Evolutionary conservation across 2,329 filamentous ascomycete genomes (phyloP).

Genomic region (Cercospora brassicicola): DNA sequence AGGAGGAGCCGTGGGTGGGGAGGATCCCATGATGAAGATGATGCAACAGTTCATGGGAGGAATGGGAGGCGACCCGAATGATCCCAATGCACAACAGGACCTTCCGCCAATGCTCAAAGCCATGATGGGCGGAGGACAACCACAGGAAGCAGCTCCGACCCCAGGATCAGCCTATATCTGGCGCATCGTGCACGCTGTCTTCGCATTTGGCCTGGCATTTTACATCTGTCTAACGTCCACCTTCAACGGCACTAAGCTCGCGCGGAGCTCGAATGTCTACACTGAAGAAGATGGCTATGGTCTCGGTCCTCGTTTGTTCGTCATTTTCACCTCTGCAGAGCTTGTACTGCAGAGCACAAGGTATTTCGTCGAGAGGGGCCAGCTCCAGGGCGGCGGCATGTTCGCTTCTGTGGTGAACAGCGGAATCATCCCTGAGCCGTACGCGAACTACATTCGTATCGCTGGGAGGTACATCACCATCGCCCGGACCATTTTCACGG

Average conservation of each 20-base stretch:
- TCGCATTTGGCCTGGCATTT: slow-evolving; percentile 67
- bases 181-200: slow-evolving; percentile 71
- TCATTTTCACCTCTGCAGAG: slow-evolving; percentile 77
- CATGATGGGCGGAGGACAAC: slow-evolving; percentile 45
- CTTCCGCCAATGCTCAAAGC: slow-evolving; percentile 48
- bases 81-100: slow-evolving; percentile 44
- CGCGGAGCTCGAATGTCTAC: slow-evolving; percentile 47
- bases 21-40: slow-evolving; percentile 74
- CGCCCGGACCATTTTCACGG: slow-evolving; percentile 67
- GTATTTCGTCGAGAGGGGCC: slow-evolving; percentile 67
- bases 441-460: slow-evolving; percentile 62
- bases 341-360: slow-evolving; percentile 69
- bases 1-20: slow-evolving; percentile 29
- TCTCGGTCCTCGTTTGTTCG: slow-evolving; percentile 64
- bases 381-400: slow-evolving; percentile 60
- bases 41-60: slow-evolving; percentile 60
- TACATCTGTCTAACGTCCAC: slow-evolving; percentile 69
- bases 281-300: slow-evolving; percentile 46
- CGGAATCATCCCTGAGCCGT: slow-evolving; percentile 64
- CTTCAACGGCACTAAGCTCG: slow-evolving; percentile 65
- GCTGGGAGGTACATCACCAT: slow-evolving; percentile 68
- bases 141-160: slow-evolving; percentile 35
- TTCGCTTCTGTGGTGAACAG: slow-evolving; percentile 61
- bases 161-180: slow-evolving; percentile 59
- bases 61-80: slow-evolving; percentile 39